These are phyloP conservation scores for Xylona heveae DNA, from an alignment of 495 filamentous ascomycete genomes.

Conservation along the genomic window DNA sequence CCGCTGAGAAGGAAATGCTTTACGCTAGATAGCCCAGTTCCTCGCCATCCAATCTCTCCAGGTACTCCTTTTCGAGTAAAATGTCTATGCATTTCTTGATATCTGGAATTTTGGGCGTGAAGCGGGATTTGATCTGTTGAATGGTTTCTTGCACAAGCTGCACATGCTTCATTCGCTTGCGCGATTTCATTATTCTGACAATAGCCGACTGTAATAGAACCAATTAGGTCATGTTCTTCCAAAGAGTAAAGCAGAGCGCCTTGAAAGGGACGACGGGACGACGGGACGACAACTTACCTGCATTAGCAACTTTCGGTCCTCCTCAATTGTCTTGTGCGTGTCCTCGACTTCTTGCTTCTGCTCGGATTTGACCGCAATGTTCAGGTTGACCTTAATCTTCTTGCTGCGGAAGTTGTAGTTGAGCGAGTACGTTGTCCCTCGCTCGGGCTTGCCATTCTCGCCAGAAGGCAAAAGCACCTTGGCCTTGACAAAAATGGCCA, in stretches of 20 bases:
- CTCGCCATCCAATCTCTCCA: constrained; percentile 85
- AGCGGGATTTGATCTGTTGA: constrained; percentile 80
- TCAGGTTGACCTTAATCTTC: constrained; percentile 91
- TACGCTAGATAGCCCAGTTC: constrained; percentile 82
- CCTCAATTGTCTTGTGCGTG: constrained; percentile 98
- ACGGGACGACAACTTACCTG: constrained; percentile 43
- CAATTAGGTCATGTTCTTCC: neutral
- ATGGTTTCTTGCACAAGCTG: constrained; percentile 88
- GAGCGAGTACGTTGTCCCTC: constrained; percentile 52
- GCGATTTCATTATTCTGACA: constrained; percentile 98
- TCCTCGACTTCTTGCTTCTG: constrained; percentile 88
- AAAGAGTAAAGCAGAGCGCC: neutral
- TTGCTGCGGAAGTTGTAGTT: constrained; percentile 96
- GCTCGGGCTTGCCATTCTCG: constrained; percentile 50
- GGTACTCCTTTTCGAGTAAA: constrained; percentile 95
- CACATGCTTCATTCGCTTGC: constrained; percentile 94
- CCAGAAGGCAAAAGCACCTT: constrained; percentile 56
- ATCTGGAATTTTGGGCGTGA: constrained; percentile 77
- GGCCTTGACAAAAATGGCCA: constrained; percentile 73
- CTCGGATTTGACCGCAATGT: constrained; percentile 84
- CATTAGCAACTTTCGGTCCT: constrained; percentile 86
- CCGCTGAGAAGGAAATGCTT: no score
- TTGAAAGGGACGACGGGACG: neutral
- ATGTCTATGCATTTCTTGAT: constrained; percentile 99
- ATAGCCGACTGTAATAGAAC: constrained; percentile 60